These are phyloP conservation scores for Aspergillus sp. DNA, from an alignment of 2,329 filamentous ascomycete species.

Conservation along the genomic window DNA sequence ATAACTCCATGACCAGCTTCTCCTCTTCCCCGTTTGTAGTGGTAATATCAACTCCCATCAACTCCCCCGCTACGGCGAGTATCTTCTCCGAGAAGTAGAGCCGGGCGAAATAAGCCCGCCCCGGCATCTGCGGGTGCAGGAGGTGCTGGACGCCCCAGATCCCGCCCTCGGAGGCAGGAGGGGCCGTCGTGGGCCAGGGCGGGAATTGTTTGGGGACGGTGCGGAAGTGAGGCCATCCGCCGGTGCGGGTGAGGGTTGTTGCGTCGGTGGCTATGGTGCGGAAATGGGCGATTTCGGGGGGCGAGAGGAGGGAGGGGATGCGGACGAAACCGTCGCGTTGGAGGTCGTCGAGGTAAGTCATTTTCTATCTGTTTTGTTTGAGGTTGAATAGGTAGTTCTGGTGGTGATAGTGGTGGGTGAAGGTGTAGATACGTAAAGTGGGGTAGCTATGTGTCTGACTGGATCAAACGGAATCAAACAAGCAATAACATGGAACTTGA, in stretches of 20 bases:
- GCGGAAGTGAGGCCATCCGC: slow-evolving; percentile 74
- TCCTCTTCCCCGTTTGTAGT: slow-evolving; percentile 44
- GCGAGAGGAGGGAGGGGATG: slow-evolving; percentile 60
- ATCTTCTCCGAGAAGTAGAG: slow-evolving; percentile 69
- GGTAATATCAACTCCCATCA: slow-evolving; percentile 46
- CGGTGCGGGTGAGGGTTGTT: slow-evolving; percentile 60
- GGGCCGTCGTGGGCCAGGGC: slow-evolving; percentile 64
- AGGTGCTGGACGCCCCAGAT: slow-evolving; percentile 92
- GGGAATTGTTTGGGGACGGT: slow-evolving; percentile 89
- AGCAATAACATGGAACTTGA: no score
- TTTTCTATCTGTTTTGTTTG: background rate
- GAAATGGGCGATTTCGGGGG: slow-evolving; percentile 53
- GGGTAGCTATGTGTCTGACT: background rate
- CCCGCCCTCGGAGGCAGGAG: slow-evolving; percentile 48
- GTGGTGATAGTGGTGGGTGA: background rate
- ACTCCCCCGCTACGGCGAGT: slow-evolving; percentile 57
- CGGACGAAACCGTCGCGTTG: slow-evolving; percentile 71
- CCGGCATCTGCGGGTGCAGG: slow-evolving; percentile 66
- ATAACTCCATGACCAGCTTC: slow-evolving; percentile 77
- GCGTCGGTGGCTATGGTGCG: slow-evolving; percentile 55
- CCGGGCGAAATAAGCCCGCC: slow-evolving; percentile 56
- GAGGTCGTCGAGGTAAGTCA: slow-evolving; percentile 50
- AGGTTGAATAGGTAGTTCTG: slow-evolving; percentile 13
- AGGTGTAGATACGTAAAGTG: background rate
- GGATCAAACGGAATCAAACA: no score